Conservation (phyloP, 371 early-diverging fungal genomes). For the Mucor sp. region DNA sequence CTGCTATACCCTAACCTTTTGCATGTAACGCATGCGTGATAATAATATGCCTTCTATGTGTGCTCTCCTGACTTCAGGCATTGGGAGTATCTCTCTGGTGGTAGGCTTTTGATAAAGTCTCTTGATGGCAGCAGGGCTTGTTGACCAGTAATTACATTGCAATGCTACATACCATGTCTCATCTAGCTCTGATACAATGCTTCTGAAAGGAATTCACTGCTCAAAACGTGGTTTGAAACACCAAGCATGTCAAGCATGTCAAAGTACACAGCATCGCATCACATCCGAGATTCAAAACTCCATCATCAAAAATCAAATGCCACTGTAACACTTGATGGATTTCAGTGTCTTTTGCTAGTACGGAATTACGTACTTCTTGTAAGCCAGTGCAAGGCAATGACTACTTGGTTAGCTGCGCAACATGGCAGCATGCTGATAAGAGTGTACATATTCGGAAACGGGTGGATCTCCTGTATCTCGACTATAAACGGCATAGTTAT, state of each 20-base stretch:
- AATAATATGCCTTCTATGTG: neutral
- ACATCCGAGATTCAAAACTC: neutral
- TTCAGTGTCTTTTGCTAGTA: too few relatives aligned
- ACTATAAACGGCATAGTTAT: neutral
- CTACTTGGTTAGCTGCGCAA: neutral
- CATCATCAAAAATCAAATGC: neutral
- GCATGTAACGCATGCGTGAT: too few relatives aligned
- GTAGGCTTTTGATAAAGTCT: too few relatives aligned
- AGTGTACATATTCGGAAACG: neutral
- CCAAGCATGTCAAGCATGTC: neutral
- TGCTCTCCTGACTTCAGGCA: neutral
- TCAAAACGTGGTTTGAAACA: neutral
- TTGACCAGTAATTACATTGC: neutral
- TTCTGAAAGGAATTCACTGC: neutral
- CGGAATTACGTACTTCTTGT: too few relatives aligned
- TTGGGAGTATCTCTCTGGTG: too few relatives aligned
- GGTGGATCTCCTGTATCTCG: neutral
- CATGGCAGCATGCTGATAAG: neutral
- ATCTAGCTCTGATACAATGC: neutral
- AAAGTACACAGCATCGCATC: neutral
- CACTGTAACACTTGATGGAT: neutral
- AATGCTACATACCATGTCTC: neutral
- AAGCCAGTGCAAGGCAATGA: neutral
- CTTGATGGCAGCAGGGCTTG: too few relatives aligned
- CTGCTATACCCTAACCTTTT: neutral